Evolutionary conservation across 2,329 filamentous ascomycete genomes (phyloP).

Genomic region (Aspergillus vadensis): DNA sequence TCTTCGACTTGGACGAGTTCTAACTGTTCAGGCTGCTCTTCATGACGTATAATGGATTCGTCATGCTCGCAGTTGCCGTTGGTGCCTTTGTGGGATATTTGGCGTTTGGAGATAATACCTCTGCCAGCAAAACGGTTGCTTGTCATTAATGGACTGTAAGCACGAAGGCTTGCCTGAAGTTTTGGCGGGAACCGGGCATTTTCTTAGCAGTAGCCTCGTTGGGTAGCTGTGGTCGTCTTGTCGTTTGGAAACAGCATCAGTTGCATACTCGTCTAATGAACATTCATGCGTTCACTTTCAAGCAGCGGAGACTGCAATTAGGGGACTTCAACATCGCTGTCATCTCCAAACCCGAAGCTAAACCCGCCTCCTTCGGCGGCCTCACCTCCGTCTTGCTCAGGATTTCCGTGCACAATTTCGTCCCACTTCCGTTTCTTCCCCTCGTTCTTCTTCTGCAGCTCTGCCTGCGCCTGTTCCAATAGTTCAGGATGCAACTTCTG

Average conservation of each 20-base stretch:
- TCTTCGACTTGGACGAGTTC: slow-evolving; percentile 1
- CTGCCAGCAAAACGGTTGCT: slow-evolving; percentile 79
- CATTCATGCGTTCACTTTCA: slow-evolving; percentile 1
- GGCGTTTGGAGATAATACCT: slow-evolving; percentile 70
- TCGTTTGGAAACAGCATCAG: slow-evolving; percentile 1
- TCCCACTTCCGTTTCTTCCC: slow-evolving; percentile 86
- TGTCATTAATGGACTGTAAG: slow-evolving; percentile 66
- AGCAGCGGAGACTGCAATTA: slow-evolving; percentile 24
- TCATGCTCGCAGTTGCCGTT: slow-evolving; percentile 88
- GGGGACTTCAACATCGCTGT: slow-evolving; percentile 55
- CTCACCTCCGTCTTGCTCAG: slow-evolving; percentile 35
- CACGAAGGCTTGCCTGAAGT: background rate
- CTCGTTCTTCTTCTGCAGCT: slow-evolving; percentile 63
- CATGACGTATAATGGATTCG: slow-evolving; percentile 99
- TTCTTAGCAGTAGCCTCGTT: background rate
- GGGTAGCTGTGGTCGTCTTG: background rate
- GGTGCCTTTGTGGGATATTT: slow-evolving; percentile 89
- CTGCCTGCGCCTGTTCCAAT: slow-evolving; percentile 64
- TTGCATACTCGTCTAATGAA: slow-evolving; percentile 5
- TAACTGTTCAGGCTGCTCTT: slow-evolving; percentile 74
- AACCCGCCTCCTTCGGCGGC: slow-evolving; percentile 50
- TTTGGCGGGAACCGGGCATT: background rate
- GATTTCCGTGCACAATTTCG: slow-evolving; percentile 64
- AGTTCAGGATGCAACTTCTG: slow-evolving; percentile 64
- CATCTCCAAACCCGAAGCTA: slow-evolving; percentile 66